phyloP scores from a whole-genome alignment of 2,329 filamentous ascomycete genomes.

The Fusarium sp. region DNA sequence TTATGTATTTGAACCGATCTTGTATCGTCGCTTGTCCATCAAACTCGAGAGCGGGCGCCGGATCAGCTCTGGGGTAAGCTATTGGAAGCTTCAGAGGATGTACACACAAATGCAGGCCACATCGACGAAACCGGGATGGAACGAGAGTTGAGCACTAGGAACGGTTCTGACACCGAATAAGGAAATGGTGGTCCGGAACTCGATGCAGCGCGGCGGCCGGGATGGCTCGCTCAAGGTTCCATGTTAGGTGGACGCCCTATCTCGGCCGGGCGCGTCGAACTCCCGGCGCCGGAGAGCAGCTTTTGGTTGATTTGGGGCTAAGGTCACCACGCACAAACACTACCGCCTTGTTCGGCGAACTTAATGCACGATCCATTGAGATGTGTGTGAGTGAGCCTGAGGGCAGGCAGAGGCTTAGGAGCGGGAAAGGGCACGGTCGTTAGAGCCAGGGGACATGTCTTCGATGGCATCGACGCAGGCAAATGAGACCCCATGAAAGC shows the following conservation, averaged over 20 bases:
- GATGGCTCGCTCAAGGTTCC: constrained; percentile 28
- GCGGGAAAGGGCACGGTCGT: constrained; percentile 18
- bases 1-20: constrained; percentile 40
- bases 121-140: constrained; percentile 36
- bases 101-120: constrained; percentile 17
- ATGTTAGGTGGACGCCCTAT: constrained; percentile 32
- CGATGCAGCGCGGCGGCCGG: constrained; percentile 35
- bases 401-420: constrained; percentile 1
- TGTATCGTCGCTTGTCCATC: constrained; percentile 4
- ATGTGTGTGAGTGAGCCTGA: neutral
- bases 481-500: constrained; percentile 31
- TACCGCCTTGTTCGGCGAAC: constrained; percentile 29
- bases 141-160: constrained; percentile 29
- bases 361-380: constrained; percentile 15
- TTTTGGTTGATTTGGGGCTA: constrained; percentile 4
- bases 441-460: constrained; percentile 13
- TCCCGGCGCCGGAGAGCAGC: constrained; percentile 30
- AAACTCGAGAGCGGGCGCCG: constrained; percentile 20
- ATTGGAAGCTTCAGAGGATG: constrained; percentile 28
- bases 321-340: constrained; percentile 24
- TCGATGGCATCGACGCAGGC: constrained; percentile 33
- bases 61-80: constrained; percentile 28
- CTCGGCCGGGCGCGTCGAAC: constrained; percentile 31
- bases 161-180: constrained; percentile 38
- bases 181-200: constrained; percentile 40